phyloP scores from a whole-genome alignment of 306 rosid genomes.

The Sindora glabra region DNA sequence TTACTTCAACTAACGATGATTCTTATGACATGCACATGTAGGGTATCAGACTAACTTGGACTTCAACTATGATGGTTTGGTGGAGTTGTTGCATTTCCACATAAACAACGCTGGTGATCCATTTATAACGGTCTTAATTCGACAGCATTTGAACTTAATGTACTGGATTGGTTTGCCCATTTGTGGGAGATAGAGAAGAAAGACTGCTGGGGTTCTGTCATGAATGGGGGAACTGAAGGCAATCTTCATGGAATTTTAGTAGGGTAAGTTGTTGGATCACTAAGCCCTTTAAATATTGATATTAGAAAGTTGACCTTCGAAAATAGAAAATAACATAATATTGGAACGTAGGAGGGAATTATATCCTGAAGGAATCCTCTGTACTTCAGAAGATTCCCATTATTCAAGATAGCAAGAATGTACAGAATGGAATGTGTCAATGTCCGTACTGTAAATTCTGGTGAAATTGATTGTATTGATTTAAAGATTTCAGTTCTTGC shows the following conservation, averaged over 20 bases:
- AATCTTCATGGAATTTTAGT: constrained; percentile 63
- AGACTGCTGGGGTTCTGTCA: constrained; percentile 70
- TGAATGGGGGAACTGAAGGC: constrained; percentile 71
- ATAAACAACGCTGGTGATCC: constrained; percentile 67
- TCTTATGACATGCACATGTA: too few relatives aligned
- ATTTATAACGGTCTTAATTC: constrained; percentile 46
- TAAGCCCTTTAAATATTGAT: too few relatives aligned
- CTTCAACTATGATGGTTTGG: constrained; percentile 45
- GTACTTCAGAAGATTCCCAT: constrained; percentile 58
- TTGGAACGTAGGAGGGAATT: constrained; percentile 69
- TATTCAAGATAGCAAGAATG: constrained; percentile 79
- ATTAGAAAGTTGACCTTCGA: too few relatives aligned
- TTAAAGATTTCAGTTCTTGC: constrained; percentile 31
- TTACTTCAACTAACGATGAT: too few relatives aligned
- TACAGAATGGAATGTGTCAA: constrained; percentile 64
- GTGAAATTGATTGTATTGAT: constrained; percentile 59
- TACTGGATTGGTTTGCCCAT: constrained; percentile 66
- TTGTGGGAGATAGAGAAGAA: constrained; percentile 59
- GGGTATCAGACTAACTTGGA: constrained; percentile 56
- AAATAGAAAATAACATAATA: too few relatives aligned
- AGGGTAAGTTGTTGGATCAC: too few relatives aligned
- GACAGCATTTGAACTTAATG: constrained; percentile 49
- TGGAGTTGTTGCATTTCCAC: constrained; percentile 45
- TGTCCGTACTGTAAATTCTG: constrained; percentile 44
- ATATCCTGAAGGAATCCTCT: constrained; percentile 52